Evolutionary conservation across 2,329 filamentous ascomycete species (phyloP), one percentile per base, ranked within the genome.

Genomic region (Aurifilum marmelostoma): DNA sequence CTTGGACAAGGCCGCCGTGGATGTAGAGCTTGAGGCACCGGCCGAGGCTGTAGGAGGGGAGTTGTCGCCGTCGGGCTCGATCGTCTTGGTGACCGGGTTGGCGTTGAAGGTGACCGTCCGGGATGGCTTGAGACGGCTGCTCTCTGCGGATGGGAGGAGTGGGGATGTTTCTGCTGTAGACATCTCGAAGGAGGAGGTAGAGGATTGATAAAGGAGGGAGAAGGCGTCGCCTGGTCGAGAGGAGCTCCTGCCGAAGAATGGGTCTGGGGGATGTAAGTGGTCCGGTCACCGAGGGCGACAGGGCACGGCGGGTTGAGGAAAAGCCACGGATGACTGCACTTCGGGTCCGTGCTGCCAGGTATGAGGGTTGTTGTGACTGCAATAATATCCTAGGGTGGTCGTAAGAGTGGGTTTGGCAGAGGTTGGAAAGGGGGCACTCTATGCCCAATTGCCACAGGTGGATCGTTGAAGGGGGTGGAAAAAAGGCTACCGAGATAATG

Each of bases 31-130:
- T 71, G 74, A 73, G 63, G 73, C 72, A 66, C 73, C 74, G 66
- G 73, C 77, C 63, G 70, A 66, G 70, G 71, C 67, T 68, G 70
- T 77, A 52, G 67, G 71, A 60, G 65, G 70, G 29, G 71, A 67
- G 54, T 75, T 74, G 18, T 74, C 75, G 21, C 82, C 74, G 59
- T 83, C 83, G 27, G 85, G 83, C 73, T 87, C 86, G 74, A 89
- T 85, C 24, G 87, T 89, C 71, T 85, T 84, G n/a, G 86, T 84
- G 60, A 89, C 85, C 50, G 88, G 87, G 72, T 90, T 89, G 5
- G 91, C 86, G 76, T 92, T 92, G 83, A 95, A 94, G 18, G 91
- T 94, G 75, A 95, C 92, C 74, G 84, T 92, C 73, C 91, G 87
- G 64, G 83, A 75, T 21, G 84, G 81, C 71, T 82, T 84, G 14